phyloP scores from a whole-genome alignment of 139 green algal species.

The Closterium sp. region DNA sequence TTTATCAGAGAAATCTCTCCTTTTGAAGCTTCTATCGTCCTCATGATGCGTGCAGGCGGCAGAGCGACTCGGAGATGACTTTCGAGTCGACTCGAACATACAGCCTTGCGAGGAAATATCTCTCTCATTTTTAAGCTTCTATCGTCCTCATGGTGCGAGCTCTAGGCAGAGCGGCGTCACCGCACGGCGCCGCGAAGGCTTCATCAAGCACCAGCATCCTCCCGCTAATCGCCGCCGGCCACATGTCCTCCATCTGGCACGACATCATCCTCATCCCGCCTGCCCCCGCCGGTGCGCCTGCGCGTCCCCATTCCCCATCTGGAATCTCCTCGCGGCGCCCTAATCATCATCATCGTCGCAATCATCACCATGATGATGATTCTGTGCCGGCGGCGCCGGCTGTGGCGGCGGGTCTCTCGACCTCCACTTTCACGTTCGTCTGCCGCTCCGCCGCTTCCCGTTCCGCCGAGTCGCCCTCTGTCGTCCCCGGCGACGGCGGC shows the following conservation, averaged over 20 bases:
- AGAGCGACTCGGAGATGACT: too few species aligned
- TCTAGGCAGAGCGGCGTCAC: too few species aligned
- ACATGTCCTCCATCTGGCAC: neutral
- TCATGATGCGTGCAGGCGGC: neutral
- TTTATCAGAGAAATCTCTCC: too few species aligned
- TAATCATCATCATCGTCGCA: too few species aligned
- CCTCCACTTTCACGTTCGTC: neutral
- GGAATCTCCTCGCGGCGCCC: too few species aligned
- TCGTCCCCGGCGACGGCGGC: neutral
- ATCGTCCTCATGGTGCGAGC: neutral
- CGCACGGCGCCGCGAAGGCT: too few species aligned
- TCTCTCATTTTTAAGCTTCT: neutral
- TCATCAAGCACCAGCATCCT: neutral
- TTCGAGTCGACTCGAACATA: too few species aligned
- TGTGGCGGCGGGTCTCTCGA: neutral
- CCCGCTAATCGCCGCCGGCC: neutral
- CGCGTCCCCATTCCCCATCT: neutral
- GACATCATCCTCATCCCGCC: neutral
- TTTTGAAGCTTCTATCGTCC: neutral
- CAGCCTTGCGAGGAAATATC: too few species aligned
- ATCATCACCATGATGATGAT: too few species aligned
- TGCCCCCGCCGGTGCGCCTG: neutral
- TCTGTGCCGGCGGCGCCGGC: too few species aligned
- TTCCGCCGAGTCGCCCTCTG: neutral
- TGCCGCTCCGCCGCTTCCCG: neutral